Percentiles rank a stretch among this genome's conserved stretches.
These are phyloP conservation scores for Capsella bursapastoris DNA, from an alignment of 345 rosid species.

Conservation along the genomic window DNA sequence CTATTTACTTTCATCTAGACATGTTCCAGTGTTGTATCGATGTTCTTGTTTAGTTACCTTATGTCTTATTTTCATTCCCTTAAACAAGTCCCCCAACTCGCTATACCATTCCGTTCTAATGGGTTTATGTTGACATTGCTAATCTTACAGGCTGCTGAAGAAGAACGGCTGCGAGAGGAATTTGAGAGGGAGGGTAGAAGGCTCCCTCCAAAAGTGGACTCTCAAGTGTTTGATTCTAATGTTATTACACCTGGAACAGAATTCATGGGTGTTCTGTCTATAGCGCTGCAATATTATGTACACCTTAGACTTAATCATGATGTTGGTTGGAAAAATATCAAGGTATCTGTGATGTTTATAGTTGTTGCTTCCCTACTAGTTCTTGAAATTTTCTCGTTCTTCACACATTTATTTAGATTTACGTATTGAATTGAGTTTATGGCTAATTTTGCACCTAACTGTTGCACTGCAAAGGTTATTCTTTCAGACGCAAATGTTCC, in stretches of 20 bases:
- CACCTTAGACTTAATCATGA: constrained; percentile 80
- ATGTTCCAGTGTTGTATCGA: not conserved
- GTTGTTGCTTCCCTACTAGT: not conserved
- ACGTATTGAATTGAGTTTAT: not conserved
- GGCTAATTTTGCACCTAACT: constrained; percentile 33
- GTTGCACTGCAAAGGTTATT: constrained; percentile 63
- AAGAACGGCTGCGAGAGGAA: constrained; percentile 74
- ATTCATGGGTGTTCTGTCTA: constrained; percentile 83
- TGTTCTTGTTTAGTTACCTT: constrained; percentile 8
- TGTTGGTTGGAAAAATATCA: constrained; percentile 83
- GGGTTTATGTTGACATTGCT: constrained; percentile 17
- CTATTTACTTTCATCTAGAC: not conserved
- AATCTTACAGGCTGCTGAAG: constrained; percentile 77
- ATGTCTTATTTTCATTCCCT: not conserved
- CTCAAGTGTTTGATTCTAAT: constrained; percentile 76
- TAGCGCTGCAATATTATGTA: constrained; percentile 76
- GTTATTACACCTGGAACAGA: constrained; percentile 94
- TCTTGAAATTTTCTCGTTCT: not conserved
- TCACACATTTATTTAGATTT: not conserved
- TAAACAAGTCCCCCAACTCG: not conserved
- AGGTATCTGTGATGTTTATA: constrained; percentile 51
- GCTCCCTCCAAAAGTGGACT: constrained; percentile 73
- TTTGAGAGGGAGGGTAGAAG: constrained; percentile 84
- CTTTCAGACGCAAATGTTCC: constrained; percentile 96
- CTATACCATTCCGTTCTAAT: not conserved